Conservation (phyloP, 495 filamentous ascomycete genomes). For the Penicillium psychrofluorescens region DNA sequence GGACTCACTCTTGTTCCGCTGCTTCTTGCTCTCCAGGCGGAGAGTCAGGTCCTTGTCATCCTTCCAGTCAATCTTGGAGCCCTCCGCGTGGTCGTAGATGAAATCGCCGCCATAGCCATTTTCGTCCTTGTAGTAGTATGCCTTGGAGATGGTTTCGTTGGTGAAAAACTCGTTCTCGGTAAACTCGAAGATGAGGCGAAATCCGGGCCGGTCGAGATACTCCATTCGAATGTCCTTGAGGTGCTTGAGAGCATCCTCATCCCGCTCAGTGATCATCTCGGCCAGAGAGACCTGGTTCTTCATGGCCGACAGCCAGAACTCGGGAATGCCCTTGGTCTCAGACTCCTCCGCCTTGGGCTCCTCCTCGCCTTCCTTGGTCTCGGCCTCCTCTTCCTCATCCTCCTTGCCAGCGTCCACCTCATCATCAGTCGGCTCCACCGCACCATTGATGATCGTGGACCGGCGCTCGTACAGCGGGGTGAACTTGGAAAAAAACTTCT, state of each 20-base stretch:
- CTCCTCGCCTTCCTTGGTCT: constrained; percentile 36
- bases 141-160: constrained; percentile 96
- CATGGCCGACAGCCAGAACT: constrained; percentile 99
- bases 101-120: constrained; percentile 97
- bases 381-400: constrained; percentile 60
- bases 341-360: constrained; percentile 44
- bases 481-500: constrained; percentile 98
- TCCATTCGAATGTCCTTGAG: constrained; percentile 97
- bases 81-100: constrained; percentile 98
- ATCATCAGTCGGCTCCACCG: constrained; percentile 72
- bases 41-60: constrained; percentile 86
- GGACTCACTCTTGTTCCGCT: constrained; percentile 93
- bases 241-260: constrained; percentile 85
- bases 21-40: constrained; percentile 95
- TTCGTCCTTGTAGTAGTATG: constrained; percentile 99
- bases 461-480: constrained; percentile 96
- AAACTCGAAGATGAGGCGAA: constrained; percentile 97
- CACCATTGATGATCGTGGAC: constrained; percentile 86
- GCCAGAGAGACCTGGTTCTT: constrained; percentile 96
- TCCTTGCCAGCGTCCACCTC: constrained; percentile 83
- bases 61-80: constrained; percentile 98
- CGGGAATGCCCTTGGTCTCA: constrained; percentile 73
- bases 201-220: constrained; percentile 96
- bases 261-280: constrained; percentile 95
- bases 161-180: constrained; percentile 90